These are phyloP conservation scores for Carex arenaria DNA, from an alignment of 202 grass and related monocot species.

Conservation along the genomic window DNA sequence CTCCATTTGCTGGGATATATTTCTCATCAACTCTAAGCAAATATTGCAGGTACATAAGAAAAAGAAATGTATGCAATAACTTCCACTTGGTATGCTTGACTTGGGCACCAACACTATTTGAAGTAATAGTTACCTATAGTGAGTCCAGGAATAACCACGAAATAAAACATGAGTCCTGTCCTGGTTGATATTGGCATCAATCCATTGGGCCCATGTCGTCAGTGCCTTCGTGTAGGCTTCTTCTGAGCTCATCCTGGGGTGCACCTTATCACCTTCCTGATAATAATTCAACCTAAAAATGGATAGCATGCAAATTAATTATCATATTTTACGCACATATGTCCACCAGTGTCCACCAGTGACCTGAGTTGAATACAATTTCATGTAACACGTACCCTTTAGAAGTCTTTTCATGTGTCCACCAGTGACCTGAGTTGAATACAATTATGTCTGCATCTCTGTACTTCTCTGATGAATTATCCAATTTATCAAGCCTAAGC, in stretches of 20 bases:
- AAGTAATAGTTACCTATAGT: slow-evolving; percentile 55
- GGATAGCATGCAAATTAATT: slow-evolving; percentile 22
- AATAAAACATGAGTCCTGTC: slow-evolving; percentile 60
- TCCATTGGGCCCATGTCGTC: slow-evolving; percentile 78
- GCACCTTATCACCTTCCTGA: slow-evolving; percentile 66
- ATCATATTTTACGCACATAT: slow-evolving; percentile 3
- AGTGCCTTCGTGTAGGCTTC: slow-evolving; percentile 69
- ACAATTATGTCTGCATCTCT: slow-evolving; percentile 82
- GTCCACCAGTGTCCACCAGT: no score
- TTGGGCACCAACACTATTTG: background rate
- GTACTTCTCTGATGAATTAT: slow-evolving; percentile 48
- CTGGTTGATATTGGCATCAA: slow-evolving; percentile 64
- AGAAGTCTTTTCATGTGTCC: slow-evolving; percentile 90
- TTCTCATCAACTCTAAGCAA: background rate
- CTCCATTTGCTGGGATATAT: background rate
- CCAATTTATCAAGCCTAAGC: slow-evolving; percentile 71
- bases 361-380: background rate
- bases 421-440: slow-evolving; percentile 97
- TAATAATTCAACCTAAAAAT: slow-evolving; percentile 77
- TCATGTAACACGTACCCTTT: slow-evolving; percentile 53
- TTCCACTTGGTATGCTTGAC: background rate
- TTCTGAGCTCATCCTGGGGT: slow-evolving; percentile 46
- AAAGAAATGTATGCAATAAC: background rate
- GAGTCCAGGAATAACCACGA: slow-evolving; percentile 77
- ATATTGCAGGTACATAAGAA: background rate